A percentile compares a stretch with the other conserved stretches of the same genome.
phyloP scores from a whole-genome alignment of 345 rosid genomes.

The Laguncularia racemosa region DNA sequence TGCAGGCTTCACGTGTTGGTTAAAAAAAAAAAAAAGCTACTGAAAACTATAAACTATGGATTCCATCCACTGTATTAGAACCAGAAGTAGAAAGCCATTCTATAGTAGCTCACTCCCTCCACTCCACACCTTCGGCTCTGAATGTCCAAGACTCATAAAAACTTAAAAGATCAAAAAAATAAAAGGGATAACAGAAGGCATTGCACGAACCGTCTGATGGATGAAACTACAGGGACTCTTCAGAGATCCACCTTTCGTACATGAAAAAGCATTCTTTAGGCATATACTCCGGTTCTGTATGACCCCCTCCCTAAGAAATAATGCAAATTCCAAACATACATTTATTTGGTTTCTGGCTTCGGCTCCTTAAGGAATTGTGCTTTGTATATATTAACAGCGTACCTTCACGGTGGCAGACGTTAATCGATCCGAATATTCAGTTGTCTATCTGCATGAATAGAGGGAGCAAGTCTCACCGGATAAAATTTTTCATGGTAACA shows the following conservation, averaged over 20 bases:
- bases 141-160: too few species aligned
- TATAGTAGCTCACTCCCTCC: too few species aligned
- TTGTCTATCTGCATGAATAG: slow-evolving; percentile 8
- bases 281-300: slow-evolving; percentile 19
- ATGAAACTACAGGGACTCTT: slow-evolving; percentile 7
- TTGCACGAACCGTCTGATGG: not conserved
- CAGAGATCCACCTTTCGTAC: slow-evolving; percentile 20
- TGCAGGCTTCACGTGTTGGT: too few species aligned
- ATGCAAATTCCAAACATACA: not conserved
- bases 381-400: not conserved
- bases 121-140: too few species aligned
- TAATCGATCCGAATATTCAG: slow-evolving; percentile 8
- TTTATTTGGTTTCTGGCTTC: too few species aligned
- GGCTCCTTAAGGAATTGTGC: not conserved
- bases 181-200: too few species aligned
- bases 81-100: too few species aligned
- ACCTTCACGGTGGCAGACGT: slow-evolving; percentile 28
- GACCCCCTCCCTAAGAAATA: slow-evolving; percentile 22
- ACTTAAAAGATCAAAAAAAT: too few species aligned
- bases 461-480: not conserved
- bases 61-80: too few species aligned
- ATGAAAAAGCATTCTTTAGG: slow-evolving; percentile 23
- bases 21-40: too few species aligned
- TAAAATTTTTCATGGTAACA: not conserved
- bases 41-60: too few species aligned